Evolutionary conservation across 2,329 filamentous ascomycete genomes (phyloP), one percentile per base, ranked within the genome.

Genomic region (Penicillium brevicompactum): DNA sequence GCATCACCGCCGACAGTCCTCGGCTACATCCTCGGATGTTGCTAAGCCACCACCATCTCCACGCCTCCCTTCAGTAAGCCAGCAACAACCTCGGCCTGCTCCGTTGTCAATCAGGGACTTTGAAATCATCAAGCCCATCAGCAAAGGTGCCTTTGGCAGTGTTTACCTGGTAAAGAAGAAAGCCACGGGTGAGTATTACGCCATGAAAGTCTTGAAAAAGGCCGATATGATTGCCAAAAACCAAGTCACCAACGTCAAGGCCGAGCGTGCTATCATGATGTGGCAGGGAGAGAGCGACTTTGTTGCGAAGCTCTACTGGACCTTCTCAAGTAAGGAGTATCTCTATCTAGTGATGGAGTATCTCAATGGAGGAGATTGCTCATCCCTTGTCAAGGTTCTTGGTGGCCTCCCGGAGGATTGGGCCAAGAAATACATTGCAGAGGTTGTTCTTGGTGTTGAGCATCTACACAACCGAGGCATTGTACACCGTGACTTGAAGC

Each of bases 161-260:
- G 94, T 99, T 7, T 99, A 99, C 70, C 78, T 99, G 31, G 93
- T 94, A 1, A 99, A 97, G 78, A 99, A 99, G 82, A 97, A 97
- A 74, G 94, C 91, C 0, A 99, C 95, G 0, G 93, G 92, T 44
- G 94, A 99, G 68, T 99, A 99, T 74, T 99, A 93, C 72, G 94
- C 94, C 9, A 97, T 99, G 78, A 99, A 99, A 71, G 94, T 97
- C 1, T 76, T 99, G 56, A 97, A 97, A 72, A 99, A 99, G 76
- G 92, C 94, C n/a, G 94, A 99, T 79, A 99, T 99, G 94, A 91
- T 99, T 59, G 94, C 94, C 58, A 99, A 99, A 76, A 99, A 99
- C 72, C 94, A 99, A 72, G 92, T 99, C 65, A 96, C 94, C 64
- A 99, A 99, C 69, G 94, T 99, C 68, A 97, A 99, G 76, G 94